A percentile compares a stretch with the other conserved stretches of the same genome.
Evolutionary conservation across 768 basidiomycete genomes (phyloP).

Genomic region (Boletus subcaerulescens): DNA sequence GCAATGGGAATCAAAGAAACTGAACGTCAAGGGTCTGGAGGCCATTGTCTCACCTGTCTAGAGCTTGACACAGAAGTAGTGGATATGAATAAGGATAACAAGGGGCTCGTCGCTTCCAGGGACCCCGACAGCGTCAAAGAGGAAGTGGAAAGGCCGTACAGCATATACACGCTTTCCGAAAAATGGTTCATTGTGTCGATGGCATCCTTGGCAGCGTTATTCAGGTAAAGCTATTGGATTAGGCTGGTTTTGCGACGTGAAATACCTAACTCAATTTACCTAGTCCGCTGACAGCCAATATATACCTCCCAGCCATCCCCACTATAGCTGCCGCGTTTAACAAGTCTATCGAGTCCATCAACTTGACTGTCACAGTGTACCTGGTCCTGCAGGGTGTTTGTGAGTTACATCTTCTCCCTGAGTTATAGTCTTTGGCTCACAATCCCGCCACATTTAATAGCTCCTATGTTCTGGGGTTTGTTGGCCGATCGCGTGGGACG

Average conservation of each 20-base stretch:
- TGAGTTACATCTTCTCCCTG: slow-evolving; percentile 23
- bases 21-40: slow-evolving; percentile 1
- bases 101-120: not conserved
- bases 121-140: not conserved
- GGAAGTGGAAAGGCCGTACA: slow-evolving; percentile 32
- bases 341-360: slow-evolving; percentile 68
- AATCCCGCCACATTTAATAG: slow-evolving; percentile 25
- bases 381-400: slow-evolving; percentile 50
- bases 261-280: not conserved
- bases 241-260: not conserved
- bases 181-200: slow-evolving; percentile 70
- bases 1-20: not conserved
- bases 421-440: not conserved
- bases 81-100: not conserved
- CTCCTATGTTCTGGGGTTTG: slow-evolving; percentile 60
- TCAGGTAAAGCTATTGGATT: slow-evolving; percentile 44
- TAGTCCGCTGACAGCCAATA: slow-evolving; percentile 70
- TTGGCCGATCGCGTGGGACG: slow-evolving; percentile 66
- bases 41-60: not conserved
- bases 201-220: slow-evolving; percentile 59
- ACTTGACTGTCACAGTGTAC: slow-evolving; percentile 69
- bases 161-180: slow-evolving; percentile 51
- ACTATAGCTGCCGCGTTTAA: slow-evolving; percentile 55
- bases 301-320: slow-evolving; percentile 81
- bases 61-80: not conserved